Base-by-base conservation (phyloP, 164 flowering plant species). In the Vitis rupestris region DNA sequence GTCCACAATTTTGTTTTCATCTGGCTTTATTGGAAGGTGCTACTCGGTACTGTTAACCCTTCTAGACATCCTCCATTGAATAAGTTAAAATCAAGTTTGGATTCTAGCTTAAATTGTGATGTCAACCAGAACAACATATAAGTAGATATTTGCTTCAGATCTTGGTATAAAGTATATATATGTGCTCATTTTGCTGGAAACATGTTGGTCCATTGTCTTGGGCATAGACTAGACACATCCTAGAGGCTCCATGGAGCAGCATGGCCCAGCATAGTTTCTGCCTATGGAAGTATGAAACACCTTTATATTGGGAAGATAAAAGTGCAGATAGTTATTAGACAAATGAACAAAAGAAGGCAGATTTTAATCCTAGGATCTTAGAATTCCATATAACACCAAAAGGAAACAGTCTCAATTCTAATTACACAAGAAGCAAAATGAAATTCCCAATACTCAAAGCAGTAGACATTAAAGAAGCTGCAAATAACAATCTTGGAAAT, bases 401-500 rank as follows among this genome's bases (percentile, higher is more conserved):
- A 10, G 61, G 61, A 27, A 27, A 37, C 61, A 10, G 44, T 59
- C 10, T 23, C 61, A 59, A 29, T 23, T 23, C 27, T 23, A 23
- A 23, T 23, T 23, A 23, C 27, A 23, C 27, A 10, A 16, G 66
- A 57, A 50, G 12, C 56, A 65, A 13, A 55, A 69, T 15, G 59
- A 44, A 73, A 51, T 59, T 51, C 59, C 63, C 51, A 75, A 50
- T 66, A 66, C 59, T 47, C 68, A 64, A 66, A 67, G 72, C 56
- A 53, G 37, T 19, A 64, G 72, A 49, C 54, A 75, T 54, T 63
- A 64, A 71, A 31, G 52, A 44, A 50, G 74, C 51, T 30, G 71
- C 71, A 68, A 58, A 65, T 64, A 56, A 49, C 70, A 69, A 72
- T 61, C 67, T 65, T 51, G 9, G 64, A 56, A 69, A 55, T 61